Conservation (phyloP, 306 rosid species). For the Begonia fuchsioides region DNA sequence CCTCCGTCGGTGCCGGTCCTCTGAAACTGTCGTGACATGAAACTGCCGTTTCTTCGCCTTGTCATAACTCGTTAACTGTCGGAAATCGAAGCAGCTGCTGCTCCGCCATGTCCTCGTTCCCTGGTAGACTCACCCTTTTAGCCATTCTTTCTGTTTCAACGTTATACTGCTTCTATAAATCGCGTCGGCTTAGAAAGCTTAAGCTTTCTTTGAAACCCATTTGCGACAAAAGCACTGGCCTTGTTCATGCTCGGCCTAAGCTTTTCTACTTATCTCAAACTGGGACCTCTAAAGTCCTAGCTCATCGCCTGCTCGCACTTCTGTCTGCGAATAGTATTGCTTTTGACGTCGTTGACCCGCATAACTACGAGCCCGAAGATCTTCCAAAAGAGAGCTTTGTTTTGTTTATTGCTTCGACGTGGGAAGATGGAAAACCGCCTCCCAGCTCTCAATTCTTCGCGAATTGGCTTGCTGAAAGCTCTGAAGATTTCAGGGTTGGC, state of each 20-base stretch:
- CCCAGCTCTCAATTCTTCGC: conserved; percentile 39
- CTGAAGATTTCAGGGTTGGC: conserved; percentile 73
- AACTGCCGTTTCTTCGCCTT: neutral
- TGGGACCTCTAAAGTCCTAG: conserved; percentile 68
- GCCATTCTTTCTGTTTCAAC: conserved; percentile 85
- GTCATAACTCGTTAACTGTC: neutral
- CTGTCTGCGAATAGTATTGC: conserved; percentile 30
- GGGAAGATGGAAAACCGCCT: conserved; percentile 83
- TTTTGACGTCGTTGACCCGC: conserved; percentile 46
- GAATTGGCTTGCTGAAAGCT: conserved; percentile 74
- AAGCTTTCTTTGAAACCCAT: conserved; percentile 24
- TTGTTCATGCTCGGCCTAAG: conserved; percentile 19
- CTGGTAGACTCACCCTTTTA: conserved; percentile 59
- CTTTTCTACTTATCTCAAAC: conserved; percentile 68
- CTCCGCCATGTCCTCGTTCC: conserved; percentile 45
- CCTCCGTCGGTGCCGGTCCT: no score
- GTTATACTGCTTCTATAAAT: conserved; percentile 61
- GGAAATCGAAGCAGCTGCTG: neutral
- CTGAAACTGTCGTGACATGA: no score
- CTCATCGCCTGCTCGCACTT: conserved; percentile 45
- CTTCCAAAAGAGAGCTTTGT: conserved; percentile 54
- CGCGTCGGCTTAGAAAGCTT: conserved; percentile 55
- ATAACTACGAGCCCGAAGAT: conserved; percentile 76
- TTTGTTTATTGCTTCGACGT: conserved; percentile 65
- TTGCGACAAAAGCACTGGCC: conserved; percentile 6